These are phyloP conservation scores for Volvariella volvacea DNA, from an alignment of 1,284 basidiomycete genomes.

Conservation along the genomic window DNA sequence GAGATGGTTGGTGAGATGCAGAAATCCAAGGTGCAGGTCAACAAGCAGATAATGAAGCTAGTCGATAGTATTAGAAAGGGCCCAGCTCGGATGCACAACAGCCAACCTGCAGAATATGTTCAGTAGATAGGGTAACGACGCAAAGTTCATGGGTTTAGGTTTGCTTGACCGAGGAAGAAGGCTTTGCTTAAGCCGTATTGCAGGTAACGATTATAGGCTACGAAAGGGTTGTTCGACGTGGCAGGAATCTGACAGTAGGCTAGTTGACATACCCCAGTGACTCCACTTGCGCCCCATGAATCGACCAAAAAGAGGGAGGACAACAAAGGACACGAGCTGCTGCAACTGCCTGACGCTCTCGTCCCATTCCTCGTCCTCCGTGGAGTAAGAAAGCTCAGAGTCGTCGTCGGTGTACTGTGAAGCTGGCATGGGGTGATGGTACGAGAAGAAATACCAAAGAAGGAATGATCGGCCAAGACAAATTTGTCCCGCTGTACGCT, in stretches of 20 bases:
- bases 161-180: constrained; percentile 51
- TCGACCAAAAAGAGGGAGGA: constrained; percentile 84
- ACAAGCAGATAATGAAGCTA: constrained; percentile 24
- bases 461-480: constrained; percentile 1
- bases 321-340: constrained; percentile 71
- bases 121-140: neutral
- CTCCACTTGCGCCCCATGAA: constrained; percentile 84
- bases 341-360: constrained; percentile 83
- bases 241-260: constrained; percentile 11
- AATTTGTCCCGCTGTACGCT: no score
- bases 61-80: constrained; percentile 28
- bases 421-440: constrained; percentile 24
- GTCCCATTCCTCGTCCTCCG: constrained; percentile 89
- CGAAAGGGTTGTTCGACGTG: constrained; percentile 1
- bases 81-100: constrained; percentile 9
- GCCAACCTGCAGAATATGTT: constrained; percentile 13
- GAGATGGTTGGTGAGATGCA: constrained; percentile 57
- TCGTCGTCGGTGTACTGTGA: constrained; percentile 36
- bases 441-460: no score
- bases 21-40: constrained; percentile 27
- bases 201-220: constrained; percentile 71
- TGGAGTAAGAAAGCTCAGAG: constrained; percentile 63
- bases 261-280: constrained; percentile 64
- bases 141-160: neutral
- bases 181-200: constrained; percentile 58